A percentile compares a stretch with the other conserved stretches of the same genome.
phyloP scores from a whole-genome alignment of 1,139 yeast genomes.

The Yamadazyma atmosphaerica region DNA sequence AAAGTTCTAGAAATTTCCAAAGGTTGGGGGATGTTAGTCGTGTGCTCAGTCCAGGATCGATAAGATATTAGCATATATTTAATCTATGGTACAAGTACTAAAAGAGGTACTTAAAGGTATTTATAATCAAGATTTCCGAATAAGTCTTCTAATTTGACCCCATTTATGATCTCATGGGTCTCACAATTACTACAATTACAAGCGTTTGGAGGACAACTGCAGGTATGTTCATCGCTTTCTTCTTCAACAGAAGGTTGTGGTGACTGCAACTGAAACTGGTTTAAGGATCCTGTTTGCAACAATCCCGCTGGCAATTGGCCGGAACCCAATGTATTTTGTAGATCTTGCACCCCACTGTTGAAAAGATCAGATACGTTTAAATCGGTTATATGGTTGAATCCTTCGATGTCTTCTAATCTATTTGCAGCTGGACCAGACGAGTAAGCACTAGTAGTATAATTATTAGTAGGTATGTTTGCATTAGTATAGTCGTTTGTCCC shows the following conservation, averaged over 20 bases:
- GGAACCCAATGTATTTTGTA: conserved; percentile 3
- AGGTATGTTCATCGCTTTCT: conserved; percentile 15
- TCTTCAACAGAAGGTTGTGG: background rate
- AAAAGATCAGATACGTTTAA: background rate
- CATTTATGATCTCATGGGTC: conserved; percentile 54
- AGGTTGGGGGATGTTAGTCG: background rate
- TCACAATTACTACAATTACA: conserved; percentile 57
- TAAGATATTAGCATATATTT: no score
- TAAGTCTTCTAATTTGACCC: conserved; percentile 45
- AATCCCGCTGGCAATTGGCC: background rate
- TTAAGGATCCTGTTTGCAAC: background rate
- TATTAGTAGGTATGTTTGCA: background rate
- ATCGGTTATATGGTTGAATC: background rate
- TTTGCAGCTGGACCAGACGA: background rate
- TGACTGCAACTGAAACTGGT: background rate
- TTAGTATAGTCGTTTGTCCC: no score
- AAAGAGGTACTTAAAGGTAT: background rate
- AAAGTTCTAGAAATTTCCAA: conserved; percentile 1
- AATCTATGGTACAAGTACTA: background rate
- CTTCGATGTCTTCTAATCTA: background rate
- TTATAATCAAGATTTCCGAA: conserved; percentile 14
- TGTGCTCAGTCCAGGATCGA: background rate
- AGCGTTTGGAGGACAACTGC: conserved; percentile 45
- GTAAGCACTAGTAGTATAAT: background rate
- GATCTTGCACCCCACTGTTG: background rate